phyloP scores from a whole-genome alignment of 202 grass and related monocot genomes.

The Cymbopogon flexuosus region DNA sequence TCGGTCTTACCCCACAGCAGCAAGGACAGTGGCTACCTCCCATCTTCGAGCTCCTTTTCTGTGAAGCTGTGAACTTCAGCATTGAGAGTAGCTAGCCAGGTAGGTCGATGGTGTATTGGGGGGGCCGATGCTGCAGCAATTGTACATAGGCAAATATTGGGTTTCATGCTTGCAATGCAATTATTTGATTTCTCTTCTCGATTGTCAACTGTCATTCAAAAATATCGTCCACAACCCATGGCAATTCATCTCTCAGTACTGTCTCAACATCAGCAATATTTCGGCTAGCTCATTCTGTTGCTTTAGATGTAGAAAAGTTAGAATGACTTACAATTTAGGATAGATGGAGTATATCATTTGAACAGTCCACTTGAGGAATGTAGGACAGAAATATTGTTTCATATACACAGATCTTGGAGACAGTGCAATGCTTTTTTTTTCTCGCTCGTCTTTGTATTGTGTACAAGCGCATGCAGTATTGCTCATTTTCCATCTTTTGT shows the following conservation, averaged over 20 bases:
- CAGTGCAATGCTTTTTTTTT: not conserved
- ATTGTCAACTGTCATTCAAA: not conserved
- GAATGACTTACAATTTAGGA: no score
- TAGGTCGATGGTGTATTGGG: not conserved
- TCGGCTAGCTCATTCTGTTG: not conserved
- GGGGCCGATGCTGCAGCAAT: not conserved
- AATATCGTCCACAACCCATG: not conserved
- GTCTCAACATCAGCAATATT: not conserved
- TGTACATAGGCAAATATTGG: conserved; percentile 12
- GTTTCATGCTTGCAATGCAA: not conserved
- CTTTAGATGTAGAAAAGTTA: not conserved
- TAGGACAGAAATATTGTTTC: not conserved
- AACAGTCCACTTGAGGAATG: not conserved
- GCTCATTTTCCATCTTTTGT: not conserved
- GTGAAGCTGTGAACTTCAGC: conserved; percentile 18
- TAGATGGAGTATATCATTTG: not conserved
- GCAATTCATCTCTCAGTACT: not conserved
- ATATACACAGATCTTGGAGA: not conserved
- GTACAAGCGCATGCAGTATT: no score
- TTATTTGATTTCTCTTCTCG: not conserved
- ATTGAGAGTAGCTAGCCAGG: not conserved
- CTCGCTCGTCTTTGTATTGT: not conserved
- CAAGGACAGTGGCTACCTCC: conserved; percentile 38
- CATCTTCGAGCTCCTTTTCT: conserved; percentile 47
- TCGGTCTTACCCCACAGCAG: conserved; percentile 38